phyloP scores from a whole-genome alignment of 2,329 filamentous ascomycete species.

The Cercospora zeina region DNA sequence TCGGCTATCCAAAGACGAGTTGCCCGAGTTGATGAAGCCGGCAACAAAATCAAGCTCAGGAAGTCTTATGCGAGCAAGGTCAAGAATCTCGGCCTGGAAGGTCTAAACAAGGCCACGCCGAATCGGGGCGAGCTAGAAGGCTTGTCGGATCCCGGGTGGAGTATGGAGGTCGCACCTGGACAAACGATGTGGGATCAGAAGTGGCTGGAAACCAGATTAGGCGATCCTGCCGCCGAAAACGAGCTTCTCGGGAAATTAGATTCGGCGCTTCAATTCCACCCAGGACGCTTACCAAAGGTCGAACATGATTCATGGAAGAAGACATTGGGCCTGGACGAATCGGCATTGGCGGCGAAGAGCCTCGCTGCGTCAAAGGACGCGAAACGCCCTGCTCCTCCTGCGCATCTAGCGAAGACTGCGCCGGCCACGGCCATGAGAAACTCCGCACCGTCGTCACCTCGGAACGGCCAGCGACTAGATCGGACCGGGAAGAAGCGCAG shows the following conservation, averaged over 20 bases:
- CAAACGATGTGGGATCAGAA: slow-evolving; percentile 40
- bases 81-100: slow-evolving; percentile 51
- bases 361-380: slow-evolving; percentile 15
- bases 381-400: slow-evolving; percentile 29
- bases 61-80: slow-evolving; percentile 58
- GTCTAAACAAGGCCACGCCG: slow-evolving; percentile 50
- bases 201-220: slow-evolving; percentile 44
- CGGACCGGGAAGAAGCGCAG: slow-evolving; percentile 70
- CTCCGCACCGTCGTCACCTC: slow-evolving; percentile 43
- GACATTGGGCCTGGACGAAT: slow-evolving; percentile 50
- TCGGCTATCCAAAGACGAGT: slow-evolving; percentile 59
- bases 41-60: slow-evolving; percentile 64
- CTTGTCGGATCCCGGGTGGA: slow-evolving; percentile 40
- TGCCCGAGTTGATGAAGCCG: slow-evolving; percentile 62
- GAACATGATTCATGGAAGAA: slow-evolving; percentile 48
- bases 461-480: slow-evolving; percentile 59
- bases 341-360: slow-evolving; percentile 35
- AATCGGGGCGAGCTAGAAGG: slow-evolving; percentile 43
- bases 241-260: slow-evolving; percentile 44
- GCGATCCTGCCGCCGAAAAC: slow-evolving; percentile 34
- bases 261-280: slow-evolving; percentile 46
- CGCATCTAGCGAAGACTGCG: slow-evolving; percentile 32
- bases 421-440: slow-evolving; percentile 27
- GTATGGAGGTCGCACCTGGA: slow-evolving; percentile 22
- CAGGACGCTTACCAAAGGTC: slow-evolving; percentile 45